Base-by-base conservation (phyloP, 83 land plant species). In the Thuja plicata region DNA sequence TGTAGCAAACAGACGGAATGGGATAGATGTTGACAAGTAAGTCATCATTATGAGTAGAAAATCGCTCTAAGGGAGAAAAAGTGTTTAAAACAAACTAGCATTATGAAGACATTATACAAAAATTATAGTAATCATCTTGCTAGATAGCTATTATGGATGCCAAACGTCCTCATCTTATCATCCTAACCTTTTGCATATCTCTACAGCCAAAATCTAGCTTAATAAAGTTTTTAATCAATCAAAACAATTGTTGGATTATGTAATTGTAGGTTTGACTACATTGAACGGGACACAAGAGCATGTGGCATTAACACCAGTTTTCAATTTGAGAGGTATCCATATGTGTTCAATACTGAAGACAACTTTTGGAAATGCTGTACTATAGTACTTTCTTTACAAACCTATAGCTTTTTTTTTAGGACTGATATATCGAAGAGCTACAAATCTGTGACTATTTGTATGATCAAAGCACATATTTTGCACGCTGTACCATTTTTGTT, bases 11-110 rank as follows among this genome's bases (percentile, higher is more conserved):
- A 99, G 99, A 43, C 96, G 99, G 57, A 98, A 97, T 92, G 97
- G 99, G 78, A 96, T 97, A 83, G 99, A 98, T 88, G 99, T 98
- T 89, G 99, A 98, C 94, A 98, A 98, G 99, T 98, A 91, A 88
- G 94, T 37, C 24, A n/a, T 8, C 77, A 37, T 76, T 21, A 48
- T 37, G 19, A 30, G 21, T 32, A 60, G 10, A 24, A 35, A 35
- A 80, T 21, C 41, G 8, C 27, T 21, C 11, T 80, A 10, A 66
- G 73, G 1, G 11, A 66, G 10, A 30, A 66, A 66, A 7, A 27
- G n/a, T 24, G 73, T 66, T 24, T 60, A 8, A 24, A 66, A 66
- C 8, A 66, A 66, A 8, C 24, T 41, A 40, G 10, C 30, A 21
- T 35, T 79, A 40, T 17, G 82, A 37, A 79, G 41, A 17, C 19